phyloP scores from a whole-genome alignment of 75 land plant genomes.

The Picea glauca region DNA sequence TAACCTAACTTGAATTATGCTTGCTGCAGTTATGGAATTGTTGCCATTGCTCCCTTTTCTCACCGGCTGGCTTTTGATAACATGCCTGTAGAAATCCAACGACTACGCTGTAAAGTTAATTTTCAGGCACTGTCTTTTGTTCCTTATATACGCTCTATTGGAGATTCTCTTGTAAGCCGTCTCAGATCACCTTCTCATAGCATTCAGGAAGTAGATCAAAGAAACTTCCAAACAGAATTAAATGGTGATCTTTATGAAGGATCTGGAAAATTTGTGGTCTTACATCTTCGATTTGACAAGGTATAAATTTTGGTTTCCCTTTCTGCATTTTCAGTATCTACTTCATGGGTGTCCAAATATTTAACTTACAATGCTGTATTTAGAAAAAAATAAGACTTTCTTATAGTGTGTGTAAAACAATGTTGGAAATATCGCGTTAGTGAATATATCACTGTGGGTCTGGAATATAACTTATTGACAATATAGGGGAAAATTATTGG shows the following conservation, averaged over 20 bases:
- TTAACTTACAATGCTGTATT: neutral
- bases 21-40: conserved; percentile 73
- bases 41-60: conserved; percentile 90
- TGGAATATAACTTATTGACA: too few species aligned
- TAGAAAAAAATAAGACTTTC: too few species aligned
- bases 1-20: neutral
- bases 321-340: neutral
- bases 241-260: conserved; percentile 20
- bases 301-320: conserved; percentile 20
- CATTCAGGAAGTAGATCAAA: conserved; percentile 1
- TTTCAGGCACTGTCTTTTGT: conserved; percentile 84
- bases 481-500: too few species aligned
- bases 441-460: too few species aligned
- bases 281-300: conserved; percentile 96
- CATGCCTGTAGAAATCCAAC: conserved; percentile 68
- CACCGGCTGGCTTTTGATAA: conserved; percentile 86
- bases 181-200: conserved; percentile 32
- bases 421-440: too few species aligned
- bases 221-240: conserved; percentile 11
- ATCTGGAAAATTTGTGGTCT: conserved; percentile 59
- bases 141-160: conserved; percentile 59
- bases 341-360: conserved; percentile 1
- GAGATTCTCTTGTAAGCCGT: conserved; percentile 68
- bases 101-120: conserved; percentile 84
- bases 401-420: too few species aligned